Evolutionary conservation across 176 grass and related monocot species (phyloP), one percentile per base, ranked within the genome.

Genomic region (Rhipidocladum racemiflorum): DNA sequence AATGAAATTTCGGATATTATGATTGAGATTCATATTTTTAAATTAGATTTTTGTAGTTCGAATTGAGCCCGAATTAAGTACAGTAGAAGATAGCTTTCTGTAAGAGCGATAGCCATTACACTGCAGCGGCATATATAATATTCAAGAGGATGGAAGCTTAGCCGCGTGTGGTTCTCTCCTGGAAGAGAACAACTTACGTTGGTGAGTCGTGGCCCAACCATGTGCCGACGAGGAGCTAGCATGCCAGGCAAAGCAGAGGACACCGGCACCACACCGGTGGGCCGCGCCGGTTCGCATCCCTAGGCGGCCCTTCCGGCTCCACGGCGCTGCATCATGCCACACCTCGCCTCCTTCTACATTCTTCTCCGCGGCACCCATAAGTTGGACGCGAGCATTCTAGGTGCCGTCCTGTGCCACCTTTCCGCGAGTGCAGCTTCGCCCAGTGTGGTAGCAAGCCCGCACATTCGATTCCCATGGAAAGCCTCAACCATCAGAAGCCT

Each of bases 281-380:
- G n/a, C 50, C 72, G 32, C 50, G 25, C 24, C 28, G 1, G 21
- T 3, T 51, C 44, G 7, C 20, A 44, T 51, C 61, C 29, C 76
- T 38, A 65, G 61, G 6, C 40, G 42, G 7, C 42, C 55, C 39
- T 46, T 82, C 44, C 45, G 45, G 4, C 25, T 18, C 25, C 59
- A 70, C 80, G 68, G 68, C 44, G 56, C 35, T 60, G 54, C 30
- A 6, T 64, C 48, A 50, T 18, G 59, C 57, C 59, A 64, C 79
- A 32, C 42, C 35, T 12, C 71, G 56, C 44, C 25, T 72, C 35
- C 79, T 83, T 83, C 86, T 77, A 83, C 80, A 72, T 27, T 46
- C 80, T 88, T 88, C 86, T 64, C 20, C 45, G 61, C 18, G 46
- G 46, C 46, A 65, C 48, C 56, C 18, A 43, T 60, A 32, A 81